A percentile compares a stretch with the other conserved stretches of the same genome.
Evolutionary conservation across 148 eudicot species (phyloP).

Genomic region (Heliosperma pusillum): DNA sequence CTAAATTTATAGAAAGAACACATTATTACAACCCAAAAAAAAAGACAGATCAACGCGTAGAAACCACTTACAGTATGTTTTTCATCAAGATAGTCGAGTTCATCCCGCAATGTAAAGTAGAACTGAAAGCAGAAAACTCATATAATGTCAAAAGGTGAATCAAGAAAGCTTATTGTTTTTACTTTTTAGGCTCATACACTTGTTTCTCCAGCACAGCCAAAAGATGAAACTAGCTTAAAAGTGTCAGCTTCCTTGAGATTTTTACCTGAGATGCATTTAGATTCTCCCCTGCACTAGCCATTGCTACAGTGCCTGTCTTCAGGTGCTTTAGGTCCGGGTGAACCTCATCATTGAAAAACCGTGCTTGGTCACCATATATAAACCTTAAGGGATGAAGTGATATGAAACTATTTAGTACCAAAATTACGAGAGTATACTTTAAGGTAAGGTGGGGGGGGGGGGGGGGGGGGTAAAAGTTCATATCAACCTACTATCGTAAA

Average conservation of each 20-base stretch:
- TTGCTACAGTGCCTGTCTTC: conserved; percentile 83
- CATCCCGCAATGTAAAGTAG: conserved; percentile 80
- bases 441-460: too few species aligned
- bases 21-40: neutral
- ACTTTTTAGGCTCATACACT: neutral
- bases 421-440: too few species aligned
- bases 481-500: neutral
- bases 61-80: conserved; percentile 82
- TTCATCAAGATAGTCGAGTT: conserved; percentile 90
- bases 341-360: conserved; percentile 85
- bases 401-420: too few species aligned
- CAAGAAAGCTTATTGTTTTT: neutral
- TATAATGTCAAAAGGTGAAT: neutral
- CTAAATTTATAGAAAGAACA: neutral
- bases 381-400: conserved; percentile 33
- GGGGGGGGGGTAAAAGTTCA: too few species aligned
- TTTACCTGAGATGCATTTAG: conserved; percentile 91
- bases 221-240: neutral
- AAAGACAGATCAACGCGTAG: neutral
- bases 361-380: conserved; percentile 90
- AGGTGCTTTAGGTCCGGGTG: conserved; percentile 75
- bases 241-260: neutral
- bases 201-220: neutral
- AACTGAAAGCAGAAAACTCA: conserved; percentile 48
- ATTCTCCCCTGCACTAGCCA: conserved; percentile 96